Evolutionary conservation across 176 grass and related monocot species (phyloP), one percentile per base, ranked within the genome.

Genomic region (Calamus simplicifolius): DNA sequence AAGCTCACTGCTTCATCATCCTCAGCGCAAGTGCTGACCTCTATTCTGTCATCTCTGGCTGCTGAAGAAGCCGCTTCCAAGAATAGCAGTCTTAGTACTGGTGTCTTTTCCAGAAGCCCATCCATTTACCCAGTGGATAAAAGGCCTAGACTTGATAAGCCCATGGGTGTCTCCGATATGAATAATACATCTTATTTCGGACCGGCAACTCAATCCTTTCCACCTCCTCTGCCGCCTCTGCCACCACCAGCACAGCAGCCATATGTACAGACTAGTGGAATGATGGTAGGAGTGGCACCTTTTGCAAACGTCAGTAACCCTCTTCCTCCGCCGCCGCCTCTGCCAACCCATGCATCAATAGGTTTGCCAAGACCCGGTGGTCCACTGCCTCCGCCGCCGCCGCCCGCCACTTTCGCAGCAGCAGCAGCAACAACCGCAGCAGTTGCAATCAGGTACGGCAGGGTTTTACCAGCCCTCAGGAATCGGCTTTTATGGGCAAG

Each of bases 1-100:
- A 98, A 88, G 70, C 77, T 98, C 60, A 79, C 81, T 50, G 89
- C 94, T 56, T 85, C 83, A 65, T 76, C 88, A 73, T 75, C 85
- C 30, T 81, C 88, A 3, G 88, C 70, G 55, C 72, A 89, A 52
- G 56, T 83, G 48, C 72, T 98, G 18, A 70, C 67, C 56, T 89
- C 84, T 16, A 80, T 98, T 70, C 58, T 98, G 4, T 81, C 81
- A 6, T 89, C 94, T 48, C 58, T 98, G 17, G 81, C 56, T 29
- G 87, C 87, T 64, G 80, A 98, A 69, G 78, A 88, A 67, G 72
- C 85, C 59, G 80, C 87, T 67, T 86, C 83, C 55, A 76, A 69
- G 58, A 79, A 71, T 67, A 49, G 56, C 0, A 70, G 57, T 18
- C 19, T 48, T 0, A 48, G 69, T 77, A 78, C 77, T 55, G 73